Base-by-base conservation (phyloP, 2,329 filamentous ascomycete species). In the Onygena corvina region DNA sequence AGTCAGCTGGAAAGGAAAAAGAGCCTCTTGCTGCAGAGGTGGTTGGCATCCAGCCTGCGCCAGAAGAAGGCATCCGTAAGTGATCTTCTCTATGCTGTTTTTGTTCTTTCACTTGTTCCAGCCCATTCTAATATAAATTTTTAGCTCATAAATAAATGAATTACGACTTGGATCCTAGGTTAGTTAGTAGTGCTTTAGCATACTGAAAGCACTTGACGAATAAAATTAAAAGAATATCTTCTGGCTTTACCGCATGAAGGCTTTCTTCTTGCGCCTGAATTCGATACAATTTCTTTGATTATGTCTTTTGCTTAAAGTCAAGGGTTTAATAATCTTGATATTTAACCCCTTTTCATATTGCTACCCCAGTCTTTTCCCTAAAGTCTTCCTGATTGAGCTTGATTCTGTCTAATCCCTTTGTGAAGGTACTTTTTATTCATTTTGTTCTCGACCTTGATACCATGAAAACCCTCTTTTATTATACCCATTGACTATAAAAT, bases 61-160 rank as follows among this genome's bases (percentile, higher is more conserved):
- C 75, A 25, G 79, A 75, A 54, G 80, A 84, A 64, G 80, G 76
- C 52, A 77, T 79, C 61, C 67, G 67, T 69, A 64, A 66, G 67
- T 64, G 25, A 21, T 20, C 11, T 29, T 25, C 9, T 7, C 12
- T 52, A 21, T 35, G 8, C n/a, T 18, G 44, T 25, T n/a, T n/a
- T 25, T 29, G 6, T 40, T 49, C 14, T 30, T 23, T 29, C 12
- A 16, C 33, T 14, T 6, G n/a, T 25, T 27, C 21, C 27, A 25
- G 27, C 6, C 21, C 49, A 52, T 51, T 49, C 33, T 51, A 14
- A 33, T 35, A 18, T 31, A 4, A 14, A 12, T 18, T 9, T 44
- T 20, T 42, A 54, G 50, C 52, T 14, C 52, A 52, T 23, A 52
- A 54, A 52, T 53, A 42, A 52, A 52, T 46, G 3, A 20, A 23